Evolutionary conservation across 352 stramenopile species (phyloP), one percentile per base, ranked within the genome.

Genomic region (Phytopythium cucurbitacearum): DNA sequence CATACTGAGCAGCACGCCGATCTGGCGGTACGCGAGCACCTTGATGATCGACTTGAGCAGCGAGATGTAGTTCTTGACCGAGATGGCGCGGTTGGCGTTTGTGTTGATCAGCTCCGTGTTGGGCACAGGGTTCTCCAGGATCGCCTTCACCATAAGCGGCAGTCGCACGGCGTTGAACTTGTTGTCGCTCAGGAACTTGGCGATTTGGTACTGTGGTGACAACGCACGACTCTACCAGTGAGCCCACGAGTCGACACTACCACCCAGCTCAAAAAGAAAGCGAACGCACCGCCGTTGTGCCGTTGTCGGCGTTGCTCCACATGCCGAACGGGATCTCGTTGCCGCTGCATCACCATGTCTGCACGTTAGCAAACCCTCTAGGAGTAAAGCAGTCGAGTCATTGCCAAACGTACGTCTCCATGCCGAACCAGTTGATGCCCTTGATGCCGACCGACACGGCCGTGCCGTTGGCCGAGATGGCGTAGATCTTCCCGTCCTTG

Each of bases 161-260:
- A 91, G 48, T 0, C 80, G 78, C 8, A 91, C 73, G 12, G 73
- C 67, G 39, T 91, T 91, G 60, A 87, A 91, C n/a, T 89, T 87
- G 76, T 91, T 87, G 40, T 69, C 48, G 0, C 74, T 45, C 28
- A 91, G 55, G 53, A 89, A 91, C n/a, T 67, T 57, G n/a, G 78
- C 74, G 21, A 91, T 69, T 58, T 87, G 69, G 60, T 87, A 91
- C 64, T 77, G 46, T 28, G 21, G 21, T 28, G 21, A 28, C 21
- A 28, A 28, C 21, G 21, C 21, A 28, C 21, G 21, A 28, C 10
- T 6, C 39, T 11, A 28, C 0, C 21, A 5, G 3, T 35, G 4
- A 34, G 16, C 37, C 13, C 36, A 41, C 16, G 12, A 21, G 16
- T 37, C 37, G n/a, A 7, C 21, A 43, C 36, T 28, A 28, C 21